Evolutionary conservation across 1,284 basidiomycete genomes (phyloP).

Genomic region (Singerocomus rubriflavus): DNA sequence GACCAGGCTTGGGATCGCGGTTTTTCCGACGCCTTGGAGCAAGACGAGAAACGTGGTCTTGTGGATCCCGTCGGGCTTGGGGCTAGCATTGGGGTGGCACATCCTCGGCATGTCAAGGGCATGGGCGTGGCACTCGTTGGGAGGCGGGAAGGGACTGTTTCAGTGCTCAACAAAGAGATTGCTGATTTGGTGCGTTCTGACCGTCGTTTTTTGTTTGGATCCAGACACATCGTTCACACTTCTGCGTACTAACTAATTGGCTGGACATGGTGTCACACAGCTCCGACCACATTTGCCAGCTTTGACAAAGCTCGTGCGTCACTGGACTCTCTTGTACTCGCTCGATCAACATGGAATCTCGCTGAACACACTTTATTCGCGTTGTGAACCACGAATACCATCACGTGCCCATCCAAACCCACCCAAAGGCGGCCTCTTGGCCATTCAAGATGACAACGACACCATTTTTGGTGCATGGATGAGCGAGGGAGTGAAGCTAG

Average conservation of each 20-base stretch:
- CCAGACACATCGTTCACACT: neutral
- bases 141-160: constrained; percentile 50
- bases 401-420: constrained; percentile 22
- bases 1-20: constrained; percentile 57
- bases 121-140: constrained; percentile 50
- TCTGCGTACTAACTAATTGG: neutral
- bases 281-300: constrained; percentile 75
- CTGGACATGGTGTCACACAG: too few species aligned
- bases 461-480: constrained; percentile 79
- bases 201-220: neutral
- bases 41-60: constrained; percentile 24
- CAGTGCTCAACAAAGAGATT: constrained; percentile 51
- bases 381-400: constrained; percentile 46
- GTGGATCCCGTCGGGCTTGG: constrained; percentile 23
- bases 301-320: constrained; percentile 69
- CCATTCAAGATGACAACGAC: constrained; percentile 60
- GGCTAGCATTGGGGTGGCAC: constrained; percentile 9
- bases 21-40: constrained; percentile 40
- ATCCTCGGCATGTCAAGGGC: constrained; percentile 7
- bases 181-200: constrained; percentile 54
- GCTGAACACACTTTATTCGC: constrained; percentile 80
- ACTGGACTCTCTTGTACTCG: constrained; percentile 91
- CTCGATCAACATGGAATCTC: constrained; percentile 96
- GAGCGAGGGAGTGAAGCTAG: constrained; percentile 65
- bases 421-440: constrained; percentile 48